phyloP scores from a whole-genome alignment of 164 flowering plant species.

The Echeveria elegans region DNA sequence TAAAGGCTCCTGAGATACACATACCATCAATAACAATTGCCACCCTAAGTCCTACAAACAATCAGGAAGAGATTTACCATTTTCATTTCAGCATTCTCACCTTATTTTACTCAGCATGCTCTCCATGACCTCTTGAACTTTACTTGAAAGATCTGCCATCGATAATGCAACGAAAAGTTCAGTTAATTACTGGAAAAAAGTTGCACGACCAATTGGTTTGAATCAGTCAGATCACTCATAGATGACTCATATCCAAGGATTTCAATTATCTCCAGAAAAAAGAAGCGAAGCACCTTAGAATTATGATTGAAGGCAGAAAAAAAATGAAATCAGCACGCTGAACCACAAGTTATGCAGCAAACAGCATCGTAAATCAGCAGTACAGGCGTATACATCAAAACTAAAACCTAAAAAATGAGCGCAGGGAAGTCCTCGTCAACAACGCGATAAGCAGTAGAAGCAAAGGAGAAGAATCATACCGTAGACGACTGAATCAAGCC shows the following conservation, averaged over 20 bases:
- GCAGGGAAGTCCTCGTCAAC: too few relatives aligned
- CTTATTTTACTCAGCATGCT: constrained; percentile 58
- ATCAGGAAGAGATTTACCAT: background rate
- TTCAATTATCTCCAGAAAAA: too few relatives aligned
- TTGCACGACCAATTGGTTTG: background rate
- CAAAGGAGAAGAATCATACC: constrained; percentile 18
- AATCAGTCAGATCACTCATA: too few relatives aligned
- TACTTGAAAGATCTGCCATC: constrained; percentile 50
- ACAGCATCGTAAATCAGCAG: too few relatives aligned
- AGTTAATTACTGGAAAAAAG: too few relatives aligned
- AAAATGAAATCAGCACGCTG: too few relatives aligned
- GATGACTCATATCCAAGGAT: too few relatives aligned
- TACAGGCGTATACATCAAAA: too few relatives aligned
- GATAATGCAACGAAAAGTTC: constrained; percentile 7
- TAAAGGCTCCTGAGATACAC: background rate
- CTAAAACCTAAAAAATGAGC: background rate
- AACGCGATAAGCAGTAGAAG: background rate
- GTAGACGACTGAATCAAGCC: constrained; percentile 31
- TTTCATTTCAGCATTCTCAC: constrained; percentile 24
- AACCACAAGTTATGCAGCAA: too few relatives aligned
- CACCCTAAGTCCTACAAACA: background rate
- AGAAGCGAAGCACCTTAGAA: too few relatives aligned
- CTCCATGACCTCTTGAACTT: constrained; percentile 52
- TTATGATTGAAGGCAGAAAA: too few relatives aligned
- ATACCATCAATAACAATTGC: background rate